These are phyloP conservation scores for Williopsis jadinii DNA, from an alignment of 1,139 yeast genomes.

Conservation along the genomic window DNA sequence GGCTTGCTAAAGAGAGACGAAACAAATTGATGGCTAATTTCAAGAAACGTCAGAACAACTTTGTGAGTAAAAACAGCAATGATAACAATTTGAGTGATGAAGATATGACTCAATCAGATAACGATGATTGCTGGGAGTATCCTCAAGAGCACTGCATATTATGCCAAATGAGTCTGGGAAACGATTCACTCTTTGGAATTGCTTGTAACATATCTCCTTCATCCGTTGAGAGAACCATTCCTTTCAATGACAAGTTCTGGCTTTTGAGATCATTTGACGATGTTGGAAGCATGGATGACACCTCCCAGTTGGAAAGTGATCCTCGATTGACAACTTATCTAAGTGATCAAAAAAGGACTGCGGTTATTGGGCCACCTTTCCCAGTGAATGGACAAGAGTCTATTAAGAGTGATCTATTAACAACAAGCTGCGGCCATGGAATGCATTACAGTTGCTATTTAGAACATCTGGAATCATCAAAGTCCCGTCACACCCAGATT, in stretches of 20 bases:
- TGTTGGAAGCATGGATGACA: slow-evolving; percentile 41
- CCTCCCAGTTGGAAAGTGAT: slow-evolving; percentile 21
- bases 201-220: slow-evolving; percentile 54
- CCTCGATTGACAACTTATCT: slow-evolving; percentile 36
- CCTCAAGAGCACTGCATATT: slow-evolving; percentile 81
- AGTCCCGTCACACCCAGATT: slow-evolving; percentile 58
- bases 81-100: slow-evolving; percentile 29
- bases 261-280: slow-evolving; percentile 58
- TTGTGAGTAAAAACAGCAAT: slow-evolving; percentile 45
- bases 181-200: slow-evolving; percentile 70
- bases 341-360: slow-evolving; percentile 29
- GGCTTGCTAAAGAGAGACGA: slow-evolving; percentile 66
- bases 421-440: slow-evolving; percentile 91
- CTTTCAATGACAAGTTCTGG: slow-evolving; percentile 62
- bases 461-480: slow-evolving; percentile 49
- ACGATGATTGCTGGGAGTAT: slow-evolving; percentile 49
- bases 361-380: slow-evolving; percentile 69
- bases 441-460: slow-evolving; percentile 79
- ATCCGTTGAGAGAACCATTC: slow-evolving; percentile 56
- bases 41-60: slow-evolving; percentile 67
- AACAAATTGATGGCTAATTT: slow-evolving; percentile 70
- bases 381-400: slow-evolving; percentile 3
- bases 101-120: slow-evolving; percentile 32
- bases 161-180: slow-evolving; percentile 76
- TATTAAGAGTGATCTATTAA: slow-evolving; percentile 27